phyloP scores from a whole-genome alignment of 1,284 basidiomycete genomes.

The Naganishia cerealis region DNA sequence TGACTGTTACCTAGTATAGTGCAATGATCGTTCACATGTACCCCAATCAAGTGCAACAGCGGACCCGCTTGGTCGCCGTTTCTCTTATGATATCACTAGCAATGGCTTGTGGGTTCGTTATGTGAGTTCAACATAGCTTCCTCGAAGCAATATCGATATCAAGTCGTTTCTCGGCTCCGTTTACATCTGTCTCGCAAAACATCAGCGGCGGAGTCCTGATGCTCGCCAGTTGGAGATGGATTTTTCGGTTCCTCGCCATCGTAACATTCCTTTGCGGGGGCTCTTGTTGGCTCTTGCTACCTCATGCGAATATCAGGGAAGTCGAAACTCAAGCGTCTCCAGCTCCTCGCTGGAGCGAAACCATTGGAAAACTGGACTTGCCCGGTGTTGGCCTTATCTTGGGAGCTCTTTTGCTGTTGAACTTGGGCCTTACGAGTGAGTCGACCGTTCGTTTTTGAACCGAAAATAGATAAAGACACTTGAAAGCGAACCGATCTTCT shows the following conservation, averaged over 20 bases:
- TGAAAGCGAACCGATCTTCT: too few species aligned
- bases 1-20: neutral
- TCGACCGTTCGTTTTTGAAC: too few species aligned
- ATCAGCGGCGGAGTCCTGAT: neutral
- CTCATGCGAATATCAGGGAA: too few species aligned
- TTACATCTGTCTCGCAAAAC: too few species aligned
- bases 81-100: neutral
- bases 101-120: neutral
- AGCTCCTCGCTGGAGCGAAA: neutral
- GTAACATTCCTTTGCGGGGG: too few species aligned
- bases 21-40: conserved; percentile 1
- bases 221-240: neutral
- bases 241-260: neutral
- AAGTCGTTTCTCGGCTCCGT: neutral
- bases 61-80: neutral
- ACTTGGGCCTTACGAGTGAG: conserved; percentile 9
- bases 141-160: too few species aligned
- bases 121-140: too few species aligned
- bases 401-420: conserved; percentile 5
- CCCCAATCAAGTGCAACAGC: neutral
- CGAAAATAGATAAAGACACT: too few species aligned
- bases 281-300: too few species aligned
- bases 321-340: too few species aligned
- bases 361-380: neutral
- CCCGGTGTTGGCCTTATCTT: conserved; percentile 2